Conservation (phyloP, 139 green algal species). For the Desmodesmus armatus region DNA sequence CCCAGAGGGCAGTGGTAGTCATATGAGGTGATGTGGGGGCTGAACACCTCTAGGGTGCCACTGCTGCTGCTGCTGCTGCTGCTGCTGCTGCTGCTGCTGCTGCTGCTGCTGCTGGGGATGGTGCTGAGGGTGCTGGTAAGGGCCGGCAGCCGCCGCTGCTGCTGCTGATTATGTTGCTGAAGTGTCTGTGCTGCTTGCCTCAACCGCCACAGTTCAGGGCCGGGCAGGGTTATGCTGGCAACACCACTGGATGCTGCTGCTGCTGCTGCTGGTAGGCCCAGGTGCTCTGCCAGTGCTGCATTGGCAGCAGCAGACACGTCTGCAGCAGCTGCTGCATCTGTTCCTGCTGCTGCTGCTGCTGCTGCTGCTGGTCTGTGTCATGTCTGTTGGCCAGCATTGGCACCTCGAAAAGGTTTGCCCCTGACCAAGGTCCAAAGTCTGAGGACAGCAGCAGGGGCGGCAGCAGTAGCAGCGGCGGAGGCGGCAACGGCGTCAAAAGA, state of each 20-base stretch:
- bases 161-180: constrained; percentile 22
- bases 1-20: constrained; percentile 73
- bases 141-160: background rate
- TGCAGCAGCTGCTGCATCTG: constrained; percentile 8
- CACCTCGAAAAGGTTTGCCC: constrained; percentile 47
- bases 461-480: too few species aligned
- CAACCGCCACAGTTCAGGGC: constrained; percentile 9
- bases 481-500: too few species aligned
- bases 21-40: constrained; percentile 65
- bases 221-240: background rate
- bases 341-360: constrained; percentile 15
- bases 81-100: constrained; percentile 20
- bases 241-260: background rate
- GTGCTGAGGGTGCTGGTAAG: background rate
- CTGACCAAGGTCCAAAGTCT: constrained; percentile 47
- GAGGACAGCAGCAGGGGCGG: too few species aligned
- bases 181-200: background rate
- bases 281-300: constrained; percentile 1
- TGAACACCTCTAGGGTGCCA: constrained; percentile 32
- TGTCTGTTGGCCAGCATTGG: background rate
- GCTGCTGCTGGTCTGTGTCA: background rate
- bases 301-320: background rate
- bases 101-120: background rate
- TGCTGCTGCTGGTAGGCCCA: constrained; percentile 41
- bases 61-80: constrained; percentile 32